Evolutionary conservation across 2,329 filamentous ascomycete species (phyloP), one percentile per base, ranked within the genome.

Genomic region (Penicillium capsulatum): DNA sequence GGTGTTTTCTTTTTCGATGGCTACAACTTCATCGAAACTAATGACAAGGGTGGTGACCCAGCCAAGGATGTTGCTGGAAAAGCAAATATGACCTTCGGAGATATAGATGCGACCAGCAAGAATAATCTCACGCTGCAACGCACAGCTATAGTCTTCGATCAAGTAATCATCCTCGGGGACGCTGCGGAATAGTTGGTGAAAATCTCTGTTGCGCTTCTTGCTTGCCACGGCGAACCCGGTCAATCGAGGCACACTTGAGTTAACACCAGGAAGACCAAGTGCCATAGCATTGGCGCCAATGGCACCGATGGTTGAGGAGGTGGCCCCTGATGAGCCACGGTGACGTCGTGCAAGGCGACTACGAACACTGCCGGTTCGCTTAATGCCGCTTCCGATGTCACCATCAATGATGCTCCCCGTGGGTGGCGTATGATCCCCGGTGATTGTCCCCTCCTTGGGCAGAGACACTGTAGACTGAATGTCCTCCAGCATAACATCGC

Each of bases 41-140:
- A 98, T 95, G 36, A 98, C 91, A 29, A 98, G 73, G 1, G 92
- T 98, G 0, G 92, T 98, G 15, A 94, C 86, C 92, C 92, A 98
- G 38, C 92, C 92, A 32, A 98, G 79, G 51, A 98, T 98, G 61
- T 98, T 98, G 72, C 92, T 97, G 58, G 90, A 96, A 67, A 98
- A 98, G 71, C 92, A 98, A 32, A 98, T 80, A 61, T 98, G 91
- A 8, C 91, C 90, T 68, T 98, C 92, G 0, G 92, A 97, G 29
- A 98, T 87, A 59, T 98, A 98, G 10, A 98, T 76, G 28, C 92
- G 80, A 4, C 92, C 92, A 53, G 96, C 92, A 5, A 94, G 81
- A 24, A 98, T 77, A 45, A 98, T 98, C 60, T 98, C 94, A 51
- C 90, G 81, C 65, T 98, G 92, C 43, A 98, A 66, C 3, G 92